Base-by-base conservation (phyloP, 345 rosid species). In the Acer negundo region DNA sequence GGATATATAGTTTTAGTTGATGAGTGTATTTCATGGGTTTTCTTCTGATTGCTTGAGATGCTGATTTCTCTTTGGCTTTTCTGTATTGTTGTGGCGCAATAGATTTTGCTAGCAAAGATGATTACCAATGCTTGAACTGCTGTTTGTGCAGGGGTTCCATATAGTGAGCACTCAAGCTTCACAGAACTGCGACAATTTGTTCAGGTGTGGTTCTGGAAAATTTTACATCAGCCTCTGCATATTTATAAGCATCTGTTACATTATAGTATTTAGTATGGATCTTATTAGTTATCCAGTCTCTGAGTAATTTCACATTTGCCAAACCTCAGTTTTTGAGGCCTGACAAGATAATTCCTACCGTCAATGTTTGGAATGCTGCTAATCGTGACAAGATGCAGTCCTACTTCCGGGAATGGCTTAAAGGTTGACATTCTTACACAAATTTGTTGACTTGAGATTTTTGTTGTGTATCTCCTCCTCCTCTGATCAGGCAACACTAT, bases 121-220 rank as follows among this genome's bases (percentile, higher is more conserved):
- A 35, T 75, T 9, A 13, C 38, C 23, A 62, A 62, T 56, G 69
- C 51, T 73, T 22, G 51, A n/a, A 49, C 55, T 38, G 53, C 49
- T 74, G 23, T 66, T 11, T 70, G 68, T 79, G 17, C 86, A 90
- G 97, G 97, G 58, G 94, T 91, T 79, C 95, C 95, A 46, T 93
- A 87, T 75, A 93, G 94, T 69, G 95, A 93, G 85, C 97, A 90
- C 81, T 91, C 95, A 35, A 91, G 97, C 82, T 93, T 89, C 82
- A 91, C 89, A 65, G 94, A 91, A 80, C 81, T 91, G 76, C 81
- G 74, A 80, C 93, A 89, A 80, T 93, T 93, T 89, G 90, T 93
- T 78, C 84, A 91, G 91, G 97, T 91, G 12, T 61, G 76, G 62
- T 61, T 77, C 67, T 49, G 2, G 44, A 79, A 40, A 10, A 61